Conservation (phyloP, 495 filamentous ascomycete species). For the Daldinia vernicosa region DNA sequence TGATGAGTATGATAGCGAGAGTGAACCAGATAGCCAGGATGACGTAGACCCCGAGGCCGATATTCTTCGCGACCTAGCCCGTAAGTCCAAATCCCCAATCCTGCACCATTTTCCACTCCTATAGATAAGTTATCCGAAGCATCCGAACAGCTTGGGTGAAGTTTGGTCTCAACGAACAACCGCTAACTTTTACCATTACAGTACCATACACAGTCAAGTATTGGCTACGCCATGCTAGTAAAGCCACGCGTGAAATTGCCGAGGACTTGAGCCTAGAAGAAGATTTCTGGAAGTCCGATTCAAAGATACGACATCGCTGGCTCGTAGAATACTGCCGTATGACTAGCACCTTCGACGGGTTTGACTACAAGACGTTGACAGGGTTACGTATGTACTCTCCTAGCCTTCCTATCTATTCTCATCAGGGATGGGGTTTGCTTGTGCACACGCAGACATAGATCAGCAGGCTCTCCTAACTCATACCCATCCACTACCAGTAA, state of each 20-base stretch:
- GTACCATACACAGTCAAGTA: constrained; percentile 50
- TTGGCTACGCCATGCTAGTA: constrained; percentile 51
- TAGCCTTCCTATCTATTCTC: background rate
- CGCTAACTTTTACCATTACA: constrained; percentile 15
- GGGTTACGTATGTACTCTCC: constrained; percentile 36
- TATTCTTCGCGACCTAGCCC: constrained; percentile 27
- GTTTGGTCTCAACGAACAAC: background rate
- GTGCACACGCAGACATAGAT: no score
- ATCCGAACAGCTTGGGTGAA: background rate
- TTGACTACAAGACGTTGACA: constrained; percentile 40
- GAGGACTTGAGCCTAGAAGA: constrained; percentile 47
- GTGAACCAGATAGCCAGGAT: constrained; percentile 14
- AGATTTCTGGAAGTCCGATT: constrained; percentile 48
- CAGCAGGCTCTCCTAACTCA: background rate
- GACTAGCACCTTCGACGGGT: constrained; percentile 33
- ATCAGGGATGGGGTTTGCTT: no score
- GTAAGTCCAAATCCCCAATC: constrained; percentile 22
- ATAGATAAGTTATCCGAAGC: background rate
- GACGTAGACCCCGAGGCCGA: constrained; percentile 40
- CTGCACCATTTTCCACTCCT: background rate
- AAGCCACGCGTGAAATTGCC: constrained; percentile 50
- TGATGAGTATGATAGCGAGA: constrained; percentile 27
- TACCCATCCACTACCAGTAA: background rate
- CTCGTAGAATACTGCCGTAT: constrained; percentile 46
- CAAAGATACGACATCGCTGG: constrained; percentile 48